Evolutionary conservation across 169 alveolate genomes (phyloP).

Genomic region (Cryptosporidium andersoni): DNA sequence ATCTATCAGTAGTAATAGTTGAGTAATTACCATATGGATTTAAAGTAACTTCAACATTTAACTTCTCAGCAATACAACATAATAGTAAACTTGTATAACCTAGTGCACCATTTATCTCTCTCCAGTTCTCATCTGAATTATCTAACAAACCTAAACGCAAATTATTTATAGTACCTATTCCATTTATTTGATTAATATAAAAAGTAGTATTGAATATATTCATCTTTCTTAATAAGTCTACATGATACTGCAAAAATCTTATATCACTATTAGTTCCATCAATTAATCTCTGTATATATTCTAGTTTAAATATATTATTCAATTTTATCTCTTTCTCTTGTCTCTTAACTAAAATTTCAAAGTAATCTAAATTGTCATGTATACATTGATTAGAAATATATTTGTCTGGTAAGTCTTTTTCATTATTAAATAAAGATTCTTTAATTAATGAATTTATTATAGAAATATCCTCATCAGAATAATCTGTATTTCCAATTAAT

Average conservation of each 20-base stretch:
- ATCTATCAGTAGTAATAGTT: slow-evolving; percentile 3
- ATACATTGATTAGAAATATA: background rate
- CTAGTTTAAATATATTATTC: slow-evolving; percentile 7
- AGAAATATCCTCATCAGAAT: background rate
- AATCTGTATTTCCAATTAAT: background rate
- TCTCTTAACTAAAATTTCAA: background rate
- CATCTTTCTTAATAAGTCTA: slow-evolving; percentile 12
- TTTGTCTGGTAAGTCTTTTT: background rate
- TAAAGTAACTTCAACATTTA: slow-evolving; percentile 1
- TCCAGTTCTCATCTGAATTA: slow-evolving; percentile 37
- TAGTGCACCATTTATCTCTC: slow-evolving; percentile 37
- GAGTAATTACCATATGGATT: slow-evolving; percentile 49
- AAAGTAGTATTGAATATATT: slow-evolving; percentile 35
- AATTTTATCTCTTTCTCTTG: slow-evolving; percentile 5
- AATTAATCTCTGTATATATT: slow-evolving; percentile 14
- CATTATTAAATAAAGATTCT: background rate
- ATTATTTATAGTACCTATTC: slow-evolving; percentile 25
- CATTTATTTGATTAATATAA: slow-evolving; percentile 16
- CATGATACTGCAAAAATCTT: background rate
- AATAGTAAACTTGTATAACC: slow-evolving; percentile 21
- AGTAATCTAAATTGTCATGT: background rate
- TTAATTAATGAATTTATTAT: background rate
- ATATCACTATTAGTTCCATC: slow-evolving; percentile 12
- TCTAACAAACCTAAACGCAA: slow-evolving; percentile 6
- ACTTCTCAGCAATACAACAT: slow-evolving; percentile 8